These are phyloP conservation scores for Pterulicium gracile DNA, from an alignment of 1,284 basidiomycete species.

Conservation along the genomic window DNA sequence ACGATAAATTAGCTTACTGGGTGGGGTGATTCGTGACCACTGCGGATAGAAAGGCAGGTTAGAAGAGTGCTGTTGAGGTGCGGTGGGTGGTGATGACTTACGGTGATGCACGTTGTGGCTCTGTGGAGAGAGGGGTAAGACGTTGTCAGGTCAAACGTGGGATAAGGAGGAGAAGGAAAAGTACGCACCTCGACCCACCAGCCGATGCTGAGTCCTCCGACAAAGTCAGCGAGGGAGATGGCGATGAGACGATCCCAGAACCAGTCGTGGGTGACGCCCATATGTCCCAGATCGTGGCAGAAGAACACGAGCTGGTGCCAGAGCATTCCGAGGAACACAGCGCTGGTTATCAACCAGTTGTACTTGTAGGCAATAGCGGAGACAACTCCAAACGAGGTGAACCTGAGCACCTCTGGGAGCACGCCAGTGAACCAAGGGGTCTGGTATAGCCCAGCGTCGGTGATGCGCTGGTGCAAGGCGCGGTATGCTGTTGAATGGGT, in stretches of 20 bases:
- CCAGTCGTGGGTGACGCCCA: conserved; percentile 88
- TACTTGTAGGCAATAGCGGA: conserved; percentile 57
- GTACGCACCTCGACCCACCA: conserved; percentile 94
- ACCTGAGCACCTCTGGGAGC: conserved; percentile 78
- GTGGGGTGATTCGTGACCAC: conserved; percentile 97
- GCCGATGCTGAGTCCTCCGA: conserved; percentile 88
- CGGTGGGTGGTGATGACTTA: conserved; percentile 25
- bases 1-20: conserved; percentile 49
- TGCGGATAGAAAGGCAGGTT: conserved; percentile 19
- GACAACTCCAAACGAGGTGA: conserved; percentile 48
- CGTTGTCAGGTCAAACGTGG: conserved; percentile 6
- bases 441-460: conserved; percentile 76
- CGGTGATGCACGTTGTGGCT: conserved; percentile 97
- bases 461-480: conserved; percentile 66
- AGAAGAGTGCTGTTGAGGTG: conserved; percentile 9
- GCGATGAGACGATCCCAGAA: conserved; percentile 70
- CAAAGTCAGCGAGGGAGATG: conserved; percentile 76
- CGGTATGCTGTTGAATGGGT: conserved; percentile 76
- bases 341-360: conserved; percentile 59
- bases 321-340: conserved; percentile 75
- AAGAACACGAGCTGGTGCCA: conserved; percentile 95
- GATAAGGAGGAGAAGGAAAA: conserved; percentile 8
- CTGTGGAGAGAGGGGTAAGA: conserved; percentile 26
- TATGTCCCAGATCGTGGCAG: conserved; percentile 93
- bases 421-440: conserved; percentile 84